Evolutionary conservation across 2,329 filamentous ascomycete species (phyloP).

Genomic region (Emericellopsis atlantica): DNA sequence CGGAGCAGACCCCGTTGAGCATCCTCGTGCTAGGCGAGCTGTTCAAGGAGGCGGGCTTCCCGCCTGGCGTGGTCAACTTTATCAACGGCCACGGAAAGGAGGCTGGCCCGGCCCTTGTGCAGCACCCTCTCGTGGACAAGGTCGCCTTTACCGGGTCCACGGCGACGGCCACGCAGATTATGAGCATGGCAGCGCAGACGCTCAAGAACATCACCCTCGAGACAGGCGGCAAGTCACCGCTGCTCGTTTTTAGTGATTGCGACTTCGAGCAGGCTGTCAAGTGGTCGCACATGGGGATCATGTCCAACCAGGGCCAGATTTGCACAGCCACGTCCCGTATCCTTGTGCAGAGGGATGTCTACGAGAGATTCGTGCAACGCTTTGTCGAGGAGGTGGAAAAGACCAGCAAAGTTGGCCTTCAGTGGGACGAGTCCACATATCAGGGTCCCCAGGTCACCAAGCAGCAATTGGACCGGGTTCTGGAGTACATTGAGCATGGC

Average conservation of each 20-base stretch:
- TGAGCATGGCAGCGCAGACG: slow-evolving; percentile 50
- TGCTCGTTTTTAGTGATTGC: slow-evolving; percentile 45
- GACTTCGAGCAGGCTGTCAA: slow-evolving; percentile 52
- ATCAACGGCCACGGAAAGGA: slow-evolving; percentile 53
- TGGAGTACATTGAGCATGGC: slow-evolving; percentile 39
- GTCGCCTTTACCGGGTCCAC: slow-evolving; percentile 63
- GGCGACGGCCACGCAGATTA: slow-evolving; percentile 51
- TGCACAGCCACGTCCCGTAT: slow-evolving; percentile 50
- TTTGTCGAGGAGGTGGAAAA: slow-evolving; percentile 45
- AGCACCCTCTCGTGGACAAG: slow-evolving; percentile 54
- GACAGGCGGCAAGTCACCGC: slow-evolving; percentile 45
- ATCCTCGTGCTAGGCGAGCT: slow-evolving; percentile 47
- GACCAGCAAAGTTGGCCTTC: slow-evolving; percentile 49
- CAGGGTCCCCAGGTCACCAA: slow-evolving; percentile 58
- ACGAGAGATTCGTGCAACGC: slow-evolving; percentile 44
- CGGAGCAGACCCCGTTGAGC: slow-evolving; percentile 48
- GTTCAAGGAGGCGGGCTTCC: slow-evolving; percentile 58
- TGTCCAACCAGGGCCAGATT: slow-evolving; percentile 45
- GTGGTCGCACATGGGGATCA: slow-evolving; percentile 22
- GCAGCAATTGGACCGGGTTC: slow-evolving; percentile 49
- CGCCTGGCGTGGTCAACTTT: slow-evolving; percentile 59
- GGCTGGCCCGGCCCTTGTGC: slow-evolving; percentile 50
- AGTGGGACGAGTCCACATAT: slow-evolving; percentile 49
- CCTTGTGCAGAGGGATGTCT: slow-evolving; percentile 41
- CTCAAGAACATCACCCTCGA: slow-evolving; percentile 46